Evolutionary conservation across 805 yeast species (phyloP).

Genomic region (Candida pseudofarinosa): DNA sequence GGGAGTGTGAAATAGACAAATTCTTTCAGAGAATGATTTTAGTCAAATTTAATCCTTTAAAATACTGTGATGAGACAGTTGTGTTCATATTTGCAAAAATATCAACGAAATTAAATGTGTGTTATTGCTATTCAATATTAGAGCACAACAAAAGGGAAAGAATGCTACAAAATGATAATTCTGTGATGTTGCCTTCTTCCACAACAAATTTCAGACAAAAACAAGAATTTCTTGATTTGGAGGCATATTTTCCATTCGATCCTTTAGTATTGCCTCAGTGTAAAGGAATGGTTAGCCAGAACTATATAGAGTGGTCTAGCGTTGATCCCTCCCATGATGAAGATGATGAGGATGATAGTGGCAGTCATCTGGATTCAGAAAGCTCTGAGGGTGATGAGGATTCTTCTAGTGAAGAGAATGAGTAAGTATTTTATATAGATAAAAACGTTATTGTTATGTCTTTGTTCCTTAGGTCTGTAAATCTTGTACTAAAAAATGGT

Average conservation of each 20-base stretch:
- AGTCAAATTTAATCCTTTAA: constrained; percentile 88
- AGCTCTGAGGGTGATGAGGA: constrained; percentile 18
- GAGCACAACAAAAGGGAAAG: constrained; percentile 81
- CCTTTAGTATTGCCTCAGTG: constrained; percentile 73
- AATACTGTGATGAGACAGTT: constrained; percentile 90
- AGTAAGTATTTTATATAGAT: constrained; percentile 2
- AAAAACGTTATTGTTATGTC: neutral
- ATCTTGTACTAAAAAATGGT: neutral
- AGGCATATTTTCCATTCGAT: constrained; percentile 95
- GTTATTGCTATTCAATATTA: constrained; percentile 89
- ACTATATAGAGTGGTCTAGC: constrained; percentile 69
- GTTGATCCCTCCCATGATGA: constrained; percentile 53
- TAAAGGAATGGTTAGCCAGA: constrained; percentile 48
- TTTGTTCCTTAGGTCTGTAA: neutral
- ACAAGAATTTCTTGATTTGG: constrained; percentile 83
- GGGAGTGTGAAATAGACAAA: constrained; percentile 82
- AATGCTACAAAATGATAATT: constrained; percentile 42
- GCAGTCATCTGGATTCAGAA: constrained; percentile 26
- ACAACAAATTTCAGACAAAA: constrained; percentile 49
- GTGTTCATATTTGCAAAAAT: constrained; percentile 90
- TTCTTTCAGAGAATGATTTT: constrained; percentile 82
- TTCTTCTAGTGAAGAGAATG: constrained; percentile 20
- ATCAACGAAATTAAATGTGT: constrained; percentile 83
- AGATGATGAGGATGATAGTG: constrained; percentile 47
- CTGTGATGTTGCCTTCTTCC: constrained; percentile 20